Percentiles rank a stretch among this genome's conserved stretches.
These are phyloP conservation scores for Zygoascus bituminiphila DNA, from an alignment of 805 yeast genomes.

Conservation along the genomic window DNA sequence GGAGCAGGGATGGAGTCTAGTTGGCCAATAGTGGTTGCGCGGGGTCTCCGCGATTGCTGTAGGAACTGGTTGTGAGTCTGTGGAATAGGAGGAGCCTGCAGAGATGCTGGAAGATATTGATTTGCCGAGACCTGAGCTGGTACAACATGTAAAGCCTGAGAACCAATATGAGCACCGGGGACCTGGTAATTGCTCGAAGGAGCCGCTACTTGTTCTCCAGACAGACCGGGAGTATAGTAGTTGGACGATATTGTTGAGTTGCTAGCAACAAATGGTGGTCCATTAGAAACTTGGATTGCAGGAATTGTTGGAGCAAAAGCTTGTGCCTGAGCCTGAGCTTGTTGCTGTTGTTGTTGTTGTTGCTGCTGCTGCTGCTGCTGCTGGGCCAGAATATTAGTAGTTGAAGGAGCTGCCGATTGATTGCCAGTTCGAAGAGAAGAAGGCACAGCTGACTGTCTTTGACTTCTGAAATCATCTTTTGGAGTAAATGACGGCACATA, in stretches of 20 bases:
- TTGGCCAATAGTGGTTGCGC: conserved; percentile 35
- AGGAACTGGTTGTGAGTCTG: background rate
- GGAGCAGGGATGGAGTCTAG: conserved; percentile 34
- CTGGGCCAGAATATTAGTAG: background rate
- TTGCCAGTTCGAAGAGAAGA: conserved; percentile 1
- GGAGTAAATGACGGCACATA: conserved; percentile 19
- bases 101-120: background rate
- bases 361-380: conserved; percentile 7
- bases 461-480: background rate
- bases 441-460: conserved; percentile 1
- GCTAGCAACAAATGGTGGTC: background rate
- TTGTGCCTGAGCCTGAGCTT: background rate
- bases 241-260: background rate
- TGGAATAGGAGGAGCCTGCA: background rate
- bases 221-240: background rate
- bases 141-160: background rate
- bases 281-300: background rate
- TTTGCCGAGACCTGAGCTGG: background rate
- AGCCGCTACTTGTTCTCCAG: background rate
- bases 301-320: background rate
- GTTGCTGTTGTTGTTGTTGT: conserved; percentile 1
- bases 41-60: conserved; percentile 20
- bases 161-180: background rate
- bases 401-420: background rate
- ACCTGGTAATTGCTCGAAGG: background rate